phyloP scores from a whole-genome alignment of 495 filamentous ascomycete genomes.

The Lophium mytilinum region DNA sequence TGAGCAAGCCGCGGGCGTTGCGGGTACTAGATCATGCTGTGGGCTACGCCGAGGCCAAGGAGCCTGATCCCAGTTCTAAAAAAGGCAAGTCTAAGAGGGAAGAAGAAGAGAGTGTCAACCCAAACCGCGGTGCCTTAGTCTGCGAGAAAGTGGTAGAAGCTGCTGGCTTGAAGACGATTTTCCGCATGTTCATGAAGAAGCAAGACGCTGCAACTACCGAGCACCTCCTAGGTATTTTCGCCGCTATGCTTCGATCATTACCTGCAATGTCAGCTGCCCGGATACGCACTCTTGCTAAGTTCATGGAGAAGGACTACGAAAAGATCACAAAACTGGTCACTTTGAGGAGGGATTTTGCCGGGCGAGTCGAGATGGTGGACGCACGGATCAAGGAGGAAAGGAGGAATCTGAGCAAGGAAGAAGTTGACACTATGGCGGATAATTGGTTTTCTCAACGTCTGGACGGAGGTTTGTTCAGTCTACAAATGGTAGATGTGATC shows the following conservation, averaged over 20 bases:
- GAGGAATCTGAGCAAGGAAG: conserved; percentile 38
- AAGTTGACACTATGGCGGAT: conserved; percentile 57
- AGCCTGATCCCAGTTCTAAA: background rate
- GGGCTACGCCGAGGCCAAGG: conserved; percentile 10
- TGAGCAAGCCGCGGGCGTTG: conserved; percentile 68
- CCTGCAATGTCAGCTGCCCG: conserved; percentile 71
- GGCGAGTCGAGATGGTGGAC: conserved; percentile 58
- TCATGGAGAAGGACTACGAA: conserved; percentile 89
- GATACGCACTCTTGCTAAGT: conserved; percentile 83
- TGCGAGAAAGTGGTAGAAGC: conserved; percentile 73
- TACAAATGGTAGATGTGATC: conserved; percentile 83
- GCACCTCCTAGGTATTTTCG: conserved; percentile 84
- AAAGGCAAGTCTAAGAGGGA: conserved; percentile 1
- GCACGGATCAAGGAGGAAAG: conserved; percentile 54
- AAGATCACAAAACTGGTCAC: conserved; percentile 64
- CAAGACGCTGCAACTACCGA: conserved; percentile 64
- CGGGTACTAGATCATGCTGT: conserved; percentile 75
- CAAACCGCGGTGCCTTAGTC: conserved; percentile 41
- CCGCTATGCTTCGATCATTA: conserved; percentile 70
- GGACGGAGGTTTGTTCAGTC: conserved; percentile 76
- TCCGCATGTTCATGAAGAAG: conserved; percentile 82
- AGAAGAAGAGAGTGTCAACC: background rate
- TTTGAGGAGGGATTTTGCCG: conserved; percentile 63
- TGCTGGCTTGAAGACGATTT: conserved; percentile 75
- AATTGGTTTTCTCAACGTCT: conserved; percentile 80